Percentiles rank a stretch among this genome's conserved stretches.
phyloP scores from a whole-genome alignment of 495 filamentous ascomycete genomes.

The Penicillium antarcticum region DNA sequence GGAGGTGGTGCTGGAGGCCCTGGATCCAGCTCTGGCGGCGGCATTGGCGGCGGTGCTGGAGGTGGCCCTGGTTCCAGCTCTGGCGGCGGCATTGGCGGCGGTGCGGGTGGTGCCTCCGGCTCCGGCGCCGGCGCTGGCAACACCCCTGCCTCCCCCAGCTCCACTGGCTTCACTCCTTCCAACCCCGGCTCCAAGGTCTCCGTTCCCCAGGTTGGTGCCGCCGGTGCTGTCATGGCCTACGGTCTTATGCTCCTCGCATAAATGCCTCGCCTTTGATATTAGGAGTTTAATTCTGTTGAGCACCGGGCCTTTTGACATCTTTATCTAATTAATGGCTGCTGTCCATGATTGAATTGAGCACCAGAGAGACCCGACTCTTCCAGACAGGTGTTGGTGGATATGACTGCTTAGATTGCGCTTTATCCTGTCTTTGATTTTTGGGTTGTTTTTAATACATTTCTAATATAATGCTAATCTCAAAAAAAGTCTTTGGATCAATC shows the following conservation, averaged over 20 bases:
- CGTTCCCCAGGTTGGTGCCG: constrained; percentile 21
- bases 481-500: not conserved
- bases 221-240: constrained; percentile 27
- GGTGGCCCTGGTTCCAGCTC: constrained; percentile 3
- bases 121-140: constrained; percentile 11
- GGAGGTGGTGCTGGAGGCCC: not conserved
- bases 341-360: constrained; percentile 3
- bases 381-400: constrained; percentile 11
- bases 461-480: constrained; percentile 14
- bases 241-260: constrained; percentile 28
- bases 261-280: constrained; percentile 6
- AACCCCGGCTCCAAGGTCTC: constrained; percentile 32
- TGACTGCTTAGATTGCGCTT: constrained; percentile 6
- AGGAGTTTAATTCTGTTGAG: constrained; percentile 10
- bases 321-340: constrained; percentile 13
- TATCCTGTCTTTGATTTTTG: constrained; percentile 5
- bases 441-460: constrained; percentile 4
- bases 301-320: not conserved
- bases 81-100: not conserved
- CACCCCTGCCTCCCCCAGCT: constrained; percentile 20
- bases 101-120: constrained; percentile 2
- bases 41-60: not conserved
- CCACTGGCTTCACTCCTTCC: constrained; percentile 21
- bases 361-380: not conserved
- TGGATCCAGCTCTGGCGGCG: not conserved